Evolutionary conservation across 805 yeast species (phyloP), one percentile per base, ranked within the genome.

Genomic region (Wickerhamomyces chaumierensis): DNA sequence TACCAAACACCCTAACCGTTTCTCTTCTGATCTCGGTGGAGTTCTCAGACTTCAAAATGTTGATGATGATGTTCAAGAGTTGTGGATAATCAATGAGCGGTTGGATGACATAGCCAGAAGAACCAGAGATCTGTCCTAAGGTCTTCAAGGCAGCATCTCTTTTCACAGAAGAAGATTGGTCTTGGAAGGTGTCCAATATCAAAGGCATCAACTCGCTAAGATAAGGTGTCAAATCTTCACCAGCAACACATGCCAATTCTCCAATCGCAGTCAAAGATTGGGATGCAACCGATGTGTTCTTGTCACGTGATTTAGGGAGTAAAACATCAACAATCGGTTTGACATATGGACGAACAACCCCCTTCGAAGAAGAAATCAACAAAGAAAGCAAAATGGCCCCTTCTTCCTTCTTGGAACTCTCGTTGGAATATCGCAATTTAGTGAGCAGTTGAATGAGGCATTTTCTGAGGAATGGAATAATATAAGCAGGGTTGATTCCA

Each of bases 71-170:
- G 6, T 90, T 87, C 33, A 92, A 62, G 20, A 92, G 65, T 49
- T 86, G 90, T 1, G 98, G 98, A 53, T 88, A 88, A 43, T 87
- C 96, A 23, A 88, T 60, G 33, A 86, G 66, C 1, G 99, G 99
- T 38, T 87, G 90, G 31, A 92, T 87, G 15, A 92, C 98, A 55
- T 90, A 90, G 3, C 96, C 96, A 0, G 96, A 79, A 2, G 95
- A 81, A 9, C 87, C 75, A 1, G 97, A 78, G 21, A 92, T 62
- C 50, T 88, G 95, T 2, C 96, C 96, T 39, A 92, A 62, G 0
- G 97, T 75, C 47, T 77, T 78, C 44, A 92, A 63, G 0, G 97
- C 95, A 1, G 96, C 88, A 53, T 86, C 92, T 49, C 96, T 68
- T 53, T 87, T 88, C 51, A 73, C 71, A 1, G 84, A 74, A n/a